Conservation (phyloP, 495 filamentous ascomycete species). For the Penicillium fimorum region DNA sequence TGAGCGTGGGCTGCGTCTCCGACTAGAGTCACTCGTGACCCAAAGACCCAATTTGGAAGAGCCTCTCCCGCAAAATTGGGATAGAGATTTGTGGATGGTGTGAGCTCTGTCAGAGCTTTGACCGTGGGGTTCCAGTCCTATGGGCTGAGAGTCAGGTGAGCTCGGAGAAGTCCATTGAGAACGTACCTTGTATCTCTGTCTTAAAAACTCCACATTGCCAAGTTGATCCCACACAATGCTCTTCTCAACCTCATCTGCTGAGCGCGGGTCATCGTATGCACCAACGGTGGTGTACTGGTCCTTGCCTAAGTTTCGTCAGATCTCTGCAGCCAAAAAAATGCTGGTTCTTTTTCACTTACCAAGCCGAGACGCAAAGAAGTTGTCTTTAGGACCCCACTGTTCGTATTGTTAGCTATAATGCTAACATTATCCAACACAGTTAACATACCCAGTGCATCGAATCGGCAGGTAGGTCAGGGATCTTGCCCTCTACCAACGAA, state of each 20-base stretch:
- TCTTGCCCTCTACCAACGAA: slow-evolving; percentile 35
- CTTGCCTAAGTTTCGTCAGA: slow-evolving; percentile 26
- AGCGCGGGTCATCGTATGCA: slow-evolving; percentile 42
- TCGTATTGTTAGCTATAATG: neutral
- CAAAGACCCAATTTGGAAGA: slow-evolving; percentile 44
- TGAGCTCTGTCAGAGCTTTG: slow-evolving; percentile 40
- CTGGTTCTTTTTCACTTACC: slow-evolving; percentile 25
- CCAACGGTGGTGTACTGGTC: slow-evolving; percentile 48
- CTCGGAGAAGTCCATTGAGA: neutral
- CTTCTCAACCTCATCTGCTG: slow-evolving; percentile 35
- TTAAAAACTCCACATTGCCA: slow-evolving; percentile 37
- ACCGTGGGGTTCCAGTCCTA: slow-evolving; percentile 47
- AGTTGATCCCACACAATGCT: slow-evolving; percentile 41
- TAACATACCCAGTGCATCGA: slow-evolving; percentile 44
- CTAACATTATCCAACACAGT: neutral
- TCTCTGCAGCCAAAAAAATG: neutral
- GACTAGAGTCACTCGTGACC: slow-evolving; percentile 38
- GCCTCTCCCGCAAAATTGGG: slow-evolving; percentile 44
- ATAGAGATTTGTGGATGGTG: slow-evolving; percentile 42
- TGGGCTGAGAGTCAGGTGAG: neutral
- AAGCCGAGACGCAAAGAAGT: slow-evolving; percentile 48
- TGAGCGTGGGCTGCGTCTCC: slow-evolving; percentile 53
- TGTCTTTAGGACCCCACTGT: slow-evolving; percentile 46
- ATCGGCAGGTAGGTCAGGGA: slow-evolving; percentile 43
- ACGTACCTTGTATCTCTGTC: slow-evolving; percentile 34